These are phyloP conservation scores for Micromonas commoda DNA, from an alignment of 139 green algal species.

Conservation along the genomic window DNA sequence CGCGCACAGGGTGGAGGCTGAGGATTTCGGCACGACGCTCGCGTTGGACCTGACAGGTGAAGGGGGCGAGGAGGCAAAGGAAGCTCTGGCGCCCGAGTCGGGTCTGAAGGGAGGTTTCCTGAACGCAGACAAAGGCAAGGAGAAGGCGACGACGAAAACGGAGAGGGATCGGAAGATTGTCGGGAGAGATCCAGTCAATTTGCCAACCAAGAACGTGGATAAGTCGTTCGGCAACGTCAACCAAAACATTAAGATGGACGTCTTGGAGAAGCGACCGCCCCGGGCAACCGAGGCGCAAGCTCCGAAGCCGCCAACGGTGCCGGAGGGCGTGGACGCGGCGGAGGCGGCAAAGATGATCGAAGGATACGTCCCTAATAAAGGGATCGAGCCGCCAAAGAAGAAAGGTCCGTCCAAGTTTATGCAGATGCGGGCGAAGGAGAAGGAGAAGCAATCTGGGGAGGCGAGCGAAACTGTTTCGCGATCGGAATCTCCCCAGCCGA, in stretches of 20 bases:
- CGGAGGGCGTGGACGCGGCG: not conserved
- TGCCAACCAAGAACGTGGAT: not conserved
- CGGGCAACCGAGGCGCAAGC: not conserved
- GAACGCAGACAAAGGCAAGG: not conserved
- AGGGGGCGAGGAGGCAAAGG: not conserved
- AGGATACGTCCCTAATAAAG: not conserved
- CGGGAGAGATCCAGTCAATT: not conserved
- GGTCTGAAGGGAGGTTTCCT: too few species aligned
- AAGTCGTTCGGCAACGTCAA: not conserved
- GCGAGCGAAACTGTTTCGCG: too few species aligned
- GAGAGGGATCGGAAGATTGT: not conserved
- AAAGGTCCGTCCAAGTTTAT: too few species aligned
- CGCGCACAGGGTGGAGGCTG: not conserved
- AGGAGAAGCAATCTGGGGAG: too few species aligned
- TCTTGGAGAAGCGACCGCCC: not conserved
- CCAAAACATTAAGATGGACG: not conserved
- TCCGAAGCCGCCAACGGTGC: not conserved
- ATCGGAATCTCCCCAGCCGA: too few species aligned
- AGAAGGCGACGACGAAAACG: not conserved
- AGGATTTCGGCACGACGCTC: not conserved
- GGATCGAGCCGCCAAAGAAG: not conserved
- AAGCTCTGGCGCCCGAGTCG: too few species aligned
- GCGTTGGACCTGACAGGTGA: not conserved
- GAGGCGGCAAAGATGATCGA: not conserved
- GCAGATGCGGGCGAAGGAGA: too few species aligned